Base-by-base conservation (phyloP, 2,329 filamentous ascomycete genomes). In the Beauveria caledonica region DNA sequence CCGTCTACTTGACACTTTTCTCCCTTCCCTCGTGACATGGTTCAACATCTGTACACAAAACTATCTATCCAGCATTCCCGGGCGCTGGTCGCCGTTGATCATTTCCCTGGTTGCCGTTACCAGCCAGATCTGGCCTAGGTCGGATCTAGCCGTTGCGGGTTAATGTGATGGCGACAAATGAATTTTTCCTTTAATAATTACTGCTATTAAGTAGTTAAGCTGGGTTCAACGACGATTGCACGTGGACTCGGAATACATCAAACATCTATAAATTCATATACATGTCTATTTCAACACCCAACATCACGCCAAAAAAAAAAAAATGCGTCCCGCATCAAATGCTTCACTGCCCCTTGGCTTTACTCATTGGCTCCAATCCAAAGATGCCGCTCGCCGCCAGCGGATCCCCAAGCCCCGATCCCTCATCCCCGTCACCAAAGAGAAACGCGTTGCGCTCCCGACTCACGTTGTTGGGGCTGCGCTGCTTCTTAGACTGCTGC, bases 361-460 rank as follows among this genome's bases (percentile, higher is more conserved):
- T 74, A 6, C 60, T 62, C 33, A 85, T 73, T 4, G 79, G 78
- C 67, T 84, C 77, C 65, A 85, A 62, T 5, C 81, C 81, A 66
- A 85, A 85, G 8, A 84, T 79, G 52, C 83, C 79, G 57, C 80
- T 77, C 9, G 72, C 69, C 10, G 73, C 73, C 13, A 76, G 64
- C 2, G 73, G 68, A n/a, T 70, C 69, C 17, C 69, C 70, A 1
- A 70, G 73, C 4, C 11, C 42, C 3, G 27, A 15, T 2, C 71
- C 68, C 10, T 66, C 68, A 3, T 73, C 75, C 3, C 72, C 68
- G 63, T 85, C 82, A 27, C 83, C 83, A 64, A 86, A 86, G 19
- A 86, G 67, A 62, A 85, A 86, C 0, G 83, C 82, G 62, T 84
- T 84, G 52, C 79, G 77, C 65, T 82, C 80, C 44, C 82, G 77